These are phyloP conservation scores for Sporothrix inflata DNA, from an alignment of 2,329 filamentous ascomycete genomes.

Conservation along the genomic window DNA sequence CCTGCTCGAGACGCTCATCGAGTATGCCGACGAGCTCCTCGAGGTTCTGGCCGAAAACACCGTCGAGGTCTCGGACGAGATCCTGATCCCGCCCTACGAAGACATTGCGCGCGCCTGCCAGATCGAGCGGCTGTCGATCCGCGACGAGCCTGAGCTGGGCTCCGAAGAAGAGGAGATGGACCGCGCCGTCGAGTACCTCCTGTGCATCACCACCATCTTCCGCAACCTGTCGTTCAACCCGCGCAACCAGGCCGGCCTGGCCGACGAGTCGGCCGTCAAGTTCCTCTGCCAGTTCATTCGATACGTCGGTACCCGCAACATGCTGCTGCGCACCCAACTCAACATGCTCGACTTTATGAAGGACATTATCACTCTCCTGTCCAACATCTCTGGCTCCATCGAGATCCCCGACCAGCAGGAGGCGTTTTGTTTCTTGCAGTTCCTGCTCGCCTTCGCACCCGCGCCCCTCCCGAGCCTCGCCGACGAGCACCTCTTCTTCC, in stretches of 20 bases:
- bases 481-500: slow-evolving; percentile 70
- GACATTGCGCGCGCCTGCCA: slow-evolving; percentile 81
- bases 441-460: slow-evolving; percentile 88
- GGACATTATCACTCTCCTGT: slow-evolving; percentile 84
- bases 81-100: slow-evolving; percentile 83
- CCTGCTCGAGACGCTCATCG: slow-evolving; percentile 81
- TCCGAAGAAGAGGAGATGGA: slow-evolving; percentile 80
- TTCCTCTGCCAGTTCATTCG: slow-evolving; percentile 83
- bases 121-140: slow-evolving; percentile 70
- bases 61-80: slow-evolving; percentile 82
- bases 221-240: slow-evolving; percentile 88
- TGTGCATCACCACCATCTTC: slow-evolving; percentile 89
- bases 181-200: slow-evolving; percentile 80
- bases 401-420: slow-evolving; percentile 86
- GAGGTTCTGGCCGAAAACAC: slow-evolving; percentile 84
- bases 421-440: slow-evolving; percentile 81
- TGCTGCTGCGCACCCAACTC: slow-evolving; percentile 77
- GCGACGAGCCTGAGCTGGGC: slow-evolving; percentile 74
- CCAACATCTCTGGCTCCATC: slow-evolving; percentile 80
- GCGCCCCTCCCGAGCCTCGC: slow-evolving; percentile 66
- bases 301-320: slow-evolving; percentile 84
- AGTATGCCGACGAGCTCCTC: slow-evolving; percentile 87
- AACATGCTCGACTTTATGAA: slow-evolving; percentile 98
- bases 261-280: slow-evolving; percentile 76
- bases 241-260: slow-evolving; percentile 73